phyloP scores from a whole-genome alignment of 768 basidiomycete genomes.

The Mycena venus region DNA sequence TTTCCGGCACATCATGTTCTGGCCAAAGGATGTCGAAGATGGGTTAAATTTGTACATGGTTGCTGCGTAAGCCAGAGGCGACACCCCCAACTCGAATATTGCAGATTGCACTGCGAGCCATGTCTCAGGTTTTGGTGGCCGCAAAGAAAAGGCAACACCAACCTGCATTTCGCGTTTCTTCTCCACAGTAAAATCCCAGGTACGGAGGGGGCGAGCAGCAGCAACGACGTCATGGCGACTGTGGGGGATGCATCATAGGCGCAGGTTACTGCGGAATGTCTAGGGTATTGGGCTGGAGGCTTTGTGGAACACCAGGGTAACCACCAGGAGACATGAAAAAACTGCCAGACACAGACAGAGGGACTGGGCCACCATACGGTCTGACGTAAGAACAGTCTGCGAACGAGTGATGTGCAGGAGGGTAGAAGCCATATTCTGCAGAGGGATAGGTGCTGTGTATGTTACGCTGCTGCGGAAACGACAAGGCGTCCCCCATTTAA shows the following conservation, averaged over 20 bases:
- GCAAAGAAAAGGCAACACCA: slow-evolving; percentile 28
- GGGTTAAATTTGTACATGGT: slow-evolving; percentile 56
- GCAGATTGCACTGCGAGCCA: slow-evolving; percentile 54
- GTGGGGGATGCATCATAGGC: slow-evolving; percentile 70
- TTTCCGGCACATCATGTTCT: slow-evolving; percentile 55
- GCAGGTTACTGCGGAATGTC: slow-evolving; percentile 60
- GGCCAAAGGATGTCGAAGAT: slow-evolving; percentile 50
- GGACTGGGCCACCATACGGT: slow-evolving; percentile 55
- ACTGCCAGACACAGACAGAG: slow-evolving; percentile 65
- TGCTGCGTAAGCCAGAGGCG: slow-evolving; percentile 60
- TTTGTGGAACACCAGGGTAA: slow-evolving; percentile 63
- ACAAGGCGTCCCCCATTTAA: slow-evolving; percentile 56
- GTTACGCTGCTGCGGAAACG: slow-evolving; percentile 57
- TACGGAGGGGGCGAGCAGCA: slow-evolving; percentile 52
- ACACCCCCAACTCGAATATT: slow-evolving; percentile 61
- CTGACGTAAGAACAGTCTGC: slow-evolving; percentile 72
- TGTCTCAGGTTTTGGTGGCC: slow-evolving; percentile 26
- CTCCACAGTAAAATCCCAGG: slow-evolving; percentile 57
- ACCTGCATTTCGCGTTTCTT: slow-evolving; percentile 75
- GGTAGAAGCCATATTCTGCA: slow-evolving; percentile 71
- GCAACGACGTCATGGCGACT: slow-evolving; percentile 66
- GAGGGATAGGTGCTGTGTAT: slow-evolving; percentile 66
- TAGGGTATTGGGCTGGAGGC: slow-evolving; percentile 57
- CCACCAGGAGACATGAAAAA: slow-evolving; percentile 58
- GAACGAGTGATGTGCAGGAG: slow-evolving; percentile 63